A percentile compares a stretch with the other conserved stretches of the same genome.
Conservation (phyloP, 495 filamentous ascomycete genomes). For the Neurospora africana region DNA sequence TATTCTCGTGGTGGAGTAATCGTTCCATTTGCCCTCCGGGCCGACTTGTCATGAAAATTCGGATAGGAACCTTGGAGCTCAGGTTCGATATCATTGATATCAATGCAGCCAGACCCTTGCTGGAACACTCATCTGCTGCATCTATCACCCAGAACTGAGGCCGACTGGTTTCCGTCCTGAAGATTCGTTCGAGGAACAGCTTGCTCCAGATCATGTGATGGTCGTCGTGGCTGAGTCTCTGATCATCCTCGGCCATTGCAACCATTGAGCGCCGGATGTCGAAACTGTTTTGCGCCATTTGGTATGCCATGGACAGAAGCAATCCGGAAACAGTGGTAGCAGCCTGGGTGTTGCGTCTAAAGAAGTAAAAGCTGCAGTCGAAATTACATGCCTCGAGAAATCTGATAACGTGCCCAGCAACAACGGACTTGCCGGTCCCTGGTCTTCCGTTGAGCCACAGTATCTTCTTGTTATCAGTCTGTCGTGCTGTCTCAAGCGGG, state of each 20-base stretch:
- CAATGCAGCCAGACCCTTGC: conserved; percentile 5
- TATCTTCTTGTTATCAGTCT: neutral
- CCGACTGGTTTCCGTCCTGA: conserved; percentile 9
- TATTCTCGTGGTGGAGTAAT: conserved; percentile 3
- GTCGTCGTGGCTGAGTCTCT: conserved; percentile 8
- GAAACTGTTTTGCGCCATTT: conserved; percentile 18
- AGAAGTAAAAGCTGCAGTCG: conserved; percentile 15
- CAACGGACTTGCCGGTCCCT: conserved; percentile 18
- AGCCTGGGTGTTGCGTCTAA: conserved; percentile 9
- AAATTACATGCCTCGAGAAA: conserved; percentile 11
- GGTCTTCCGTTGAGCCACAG: conserved; percentile 19
- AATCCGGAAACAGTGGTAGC: conserved; percentile 3
- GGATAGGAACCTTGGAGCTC: conserved; percentile 13
- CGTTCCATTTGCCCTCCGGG: conserved; percentile 7
- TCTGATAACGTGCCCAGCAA: conserved; percentile 10
- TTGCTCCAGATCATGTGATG: conserved; percentile 17
- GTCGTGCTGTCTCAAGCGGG: neutral
- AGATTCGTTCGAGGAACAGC: conserved; percentile 13
- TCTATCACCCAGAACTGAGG: conserved; percentile 21
- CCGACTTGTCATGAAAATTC: conserved; percentile 26
- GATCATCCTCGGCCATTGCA: conserved; percentile 11
- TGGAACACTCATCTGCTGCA: conserved; percentile 14
- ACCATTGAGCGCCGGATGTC: conserved; percentile 12
- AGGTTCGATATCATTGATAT: conserved; percentile 21
- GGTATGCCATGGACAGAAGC: conserved; percentile 15